Evolutionary conservation across 2,329 filamentous ascomycete genomes (phyloP).

Genomic region (Epichloe scottii): DNA sequence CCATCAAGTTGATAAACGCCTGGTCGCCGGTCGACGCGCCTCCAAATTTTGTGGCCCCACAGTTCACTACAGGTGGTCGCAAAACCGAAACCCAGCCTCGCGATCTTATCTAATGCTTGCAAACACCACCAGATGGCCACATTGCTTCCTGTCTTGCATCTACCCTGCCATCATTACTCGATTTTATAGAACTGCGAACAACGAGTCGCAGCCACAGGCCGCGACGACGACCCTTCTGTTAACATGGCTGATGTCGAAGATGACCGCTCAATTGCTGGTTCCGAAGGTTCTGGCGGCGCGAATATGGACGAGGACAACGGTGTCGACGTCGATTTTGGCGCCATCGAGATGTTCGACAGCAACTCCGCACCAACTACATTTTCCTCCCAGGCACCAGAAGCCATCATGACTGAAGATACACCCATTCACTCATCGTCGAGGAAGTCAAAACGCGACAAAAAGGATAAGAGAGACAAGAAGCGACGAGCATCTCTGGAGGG

Average conservation of each 20-base stretch:
- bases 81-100: constrained; percentile 3
- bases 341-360: constrained; percentile 27
- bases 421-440: constrained; percentile 9
- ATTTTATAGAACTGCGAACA: constrained; percentile 12
- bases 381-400: constrained; percentile 20
- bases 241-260: constrained; percentile 15
- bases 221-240: constrained; percentile 4
- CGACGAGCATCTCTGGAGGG: constrained; percentile 6
- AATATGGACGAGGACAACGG: constrained; percentile 11
- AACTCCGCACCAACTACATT: constrained; percentile 20
- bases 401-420: constrained; percentile 17
- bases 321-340: constrained; percentile 21
- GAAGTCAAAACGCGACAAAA: constrained; percentile 21
- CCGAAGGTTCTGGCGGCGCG: constrained; percentile 14
- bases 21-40: not conserved
- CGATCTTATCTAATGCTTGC: constrained; percentile 15
- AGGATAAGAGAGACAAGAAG: constrained; percentile 17
- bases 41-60: constrained; percentile 13
- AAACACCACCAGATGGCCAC: constrained; percentile 20
- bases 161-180: constrained; percentile 17
- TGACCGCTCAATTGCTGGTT: constrained; percentile 10
- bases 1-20: not conserved
- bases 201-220: not conserved
- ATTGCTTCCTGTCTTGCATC: constrained; percentile 22
- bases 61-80: constrained; percentile 9